A percentile compares a stretch with the other conserved stretches of the same genome.
Conservation (phyloP, 2,329 filamentous ascomycete genomes). For the Cordyceps fumosorosea region DNA sequence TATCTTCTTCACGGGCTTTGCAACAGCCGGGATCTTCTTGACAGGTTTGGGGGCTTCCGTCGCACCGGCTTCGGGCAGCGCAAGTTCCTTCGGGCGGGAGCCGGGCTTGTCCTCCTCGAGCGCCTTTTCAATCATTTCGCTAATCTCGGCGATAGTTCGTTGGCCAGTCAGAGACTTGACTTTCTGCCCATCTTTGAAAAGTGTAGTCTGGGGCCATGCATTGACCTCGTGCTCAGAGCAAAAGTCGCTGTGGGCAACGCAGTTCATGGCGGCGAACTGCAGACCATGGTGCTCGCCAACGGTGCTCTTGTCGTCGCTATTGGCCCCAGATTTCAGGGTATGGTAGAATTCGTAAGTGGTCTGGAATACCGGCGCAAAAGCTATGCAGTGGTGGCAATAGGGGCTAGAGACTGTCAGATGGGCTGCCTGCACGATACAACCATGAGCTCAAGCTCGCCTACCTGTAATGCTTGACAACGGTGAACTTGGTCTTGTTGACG, state of each 20-base stretch:
- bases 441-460: slow-evolving; percentile 25
- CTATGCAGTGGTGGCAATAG: slow-evolving; percentile 65
- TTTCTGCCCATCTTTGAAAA: slow-evolving; percentile 73
- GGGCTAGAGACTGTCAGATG: slow-evolving; percentile 36
- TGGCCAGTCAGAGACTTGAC: slow-evolving; percentile 58
- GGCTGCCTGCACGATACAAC: slow-evolving; percentile 14
- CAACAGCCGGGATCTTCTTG: slow-evolving; percentile 9
- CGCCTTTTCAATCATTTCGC: slow-evolving; percentile 64
- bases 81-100: slow-evolving; percentile 61
- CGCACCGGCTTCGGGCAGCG: slow-evolving; percentile 66
- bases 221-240: slow-evolving; percentile 62
- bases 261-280: slow-evolving; percentile 81
- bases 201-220: slow-evolving; percentile 68
- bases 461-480: slow-evolving; percentile 63
- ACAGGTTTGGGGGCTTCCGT: slow-evolving; percentile 33
- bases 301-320: slow-evolving; percentile 45
- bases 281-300: slow-evolving; percentile 86
- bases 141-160: slow-evolving; percentile 61
- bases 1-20: slow-evolving; percentile 15
- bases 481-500: slow-evolving; percentile 45
- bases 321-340: slow-evolving; percentile 67
- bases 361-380: slow-evolving; percentile 79
- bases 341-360: slow-evolving; percentile 93
- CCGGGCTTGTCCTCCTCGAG: slow-evolving; percentile 76
- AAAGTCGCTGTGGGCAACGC: slow-evolving; percentile 71